Evolutionary conservation across 2,329 filamentous ascomycete genomes (phyloP), one percentile per base, ranked within the genome.

Genomic region (Madurella mycetomatis): DNA sequence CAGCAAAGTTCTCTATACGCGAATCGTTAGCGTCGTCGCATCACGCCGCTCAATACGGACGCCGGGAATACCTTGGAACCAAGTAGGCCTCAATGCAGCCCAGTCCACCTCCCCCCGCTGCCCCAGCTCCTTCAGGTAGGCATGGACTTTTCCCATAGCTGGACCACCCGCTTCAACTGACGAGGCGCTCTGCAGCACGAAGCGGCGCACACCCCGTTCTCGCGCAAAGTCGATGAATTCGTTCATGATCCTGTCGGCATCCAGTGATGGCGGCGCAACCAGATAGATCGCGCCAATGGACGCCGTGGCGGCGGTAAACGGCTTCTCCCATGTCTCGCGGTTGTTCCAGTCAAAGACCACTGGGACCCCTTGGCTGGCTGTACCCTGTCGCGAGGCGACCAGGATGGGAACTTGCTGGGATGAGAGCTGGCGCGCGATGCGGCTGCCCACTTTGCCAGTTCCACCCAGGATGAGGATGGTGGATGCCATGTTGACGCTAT

Each of bases 281-380:
- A 79, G 63, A 58, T 73, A 78, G 32, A 78, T 60, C 1, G 74
- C 66, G 0, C 54, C 59, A 42, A 78, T 69, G 2, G 44, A 18
- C 5, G 47, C 18, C 15, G 34, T 18, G 31, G 37, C 45, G 30
- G 54, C 49, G 15, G 49, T 52, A 56, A 73, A 76, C 1, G 69
- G 69, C 11, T 58, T 62, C 0, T 53, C 48, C 65, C 69, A 79
- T 0, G 75, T 79, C 16, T 61, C 51, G 32, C 65, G 51, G 56
- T 79, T 70, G 34, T 66, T 40, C 75, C 75, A 79, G 67, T 80
- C 72, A 49, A 80, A 78, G 9, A 15, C 34, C 4, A 37, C 34
- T 9, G 67, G 64, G 25, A 72, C 66, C 39, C 34, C 48, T 1
- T 39, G 53, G 31, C 31, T 34, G 17, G 17, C 18, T 12, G 19